These are phyloP conservation scores for Akanthomyces muscarius DNA, from an alignment of 2,329 filamentous ascomycete genomes.

Conservation along the genomic window DNA sequence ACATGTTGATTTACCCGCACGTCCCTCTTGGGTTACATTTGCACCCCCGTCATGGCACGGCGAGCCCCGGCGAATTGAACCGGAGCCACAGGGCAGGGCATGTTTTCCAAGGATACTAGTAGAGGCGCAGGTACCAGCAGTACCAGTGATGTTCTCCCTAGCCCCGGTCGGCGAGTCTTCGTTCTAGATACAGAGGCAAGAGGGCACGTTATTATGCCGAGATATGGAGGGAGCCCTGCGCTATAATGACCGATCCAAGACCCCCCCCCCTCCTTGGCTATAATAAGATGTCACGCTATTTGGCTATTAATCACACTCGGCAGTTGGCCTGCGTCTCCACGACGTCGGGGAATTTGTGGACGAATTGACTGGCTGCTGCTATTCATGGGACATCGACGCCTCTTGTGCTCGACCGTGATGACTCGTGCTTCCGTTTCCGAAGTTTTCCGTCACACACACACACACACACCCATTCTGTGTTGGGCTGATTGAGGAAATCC, in stretches of 20 bases:
- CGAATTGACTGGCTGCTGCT: not conserved
- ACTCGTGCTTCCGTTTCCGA: not conserved
- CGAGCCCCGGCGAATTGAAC: not conserved
- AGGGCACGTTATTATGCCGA: not conserved
- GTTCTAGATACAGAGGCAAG: not conserved
- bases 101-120: too few species aligned
- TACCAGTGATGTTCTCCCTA: too few species aligned
- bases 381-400: not conserved
- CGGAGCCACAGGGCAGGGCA: too few species aligned
- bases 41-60: not conserved
- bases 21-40: slow-evolving; percentile 3
- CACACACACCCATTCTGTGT: too few species aligned
- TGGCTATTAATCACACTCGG: not conserved
- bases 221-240: not conserved
- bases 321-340: not conserved
- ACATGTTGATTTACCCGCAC: not conserved
- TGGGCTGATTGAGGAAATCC: too few species aligned
- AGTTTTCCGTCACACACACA: not conserved
- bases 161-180: too few species aligned
- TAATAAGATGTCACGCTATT: not conserved
- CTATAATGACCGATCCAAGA: not conserved
- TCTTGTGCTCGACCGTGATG: not conserved
- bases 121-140: too few species aligned
- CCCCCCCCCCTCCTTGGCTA: not conserved
- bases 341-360: not conserved